Evolutionary conservation across 768 basidiomycete genomes (phyloP), one percentile per base, ranked within the genome.

Genomic region (Rhizopogon roseolus): DNA sequence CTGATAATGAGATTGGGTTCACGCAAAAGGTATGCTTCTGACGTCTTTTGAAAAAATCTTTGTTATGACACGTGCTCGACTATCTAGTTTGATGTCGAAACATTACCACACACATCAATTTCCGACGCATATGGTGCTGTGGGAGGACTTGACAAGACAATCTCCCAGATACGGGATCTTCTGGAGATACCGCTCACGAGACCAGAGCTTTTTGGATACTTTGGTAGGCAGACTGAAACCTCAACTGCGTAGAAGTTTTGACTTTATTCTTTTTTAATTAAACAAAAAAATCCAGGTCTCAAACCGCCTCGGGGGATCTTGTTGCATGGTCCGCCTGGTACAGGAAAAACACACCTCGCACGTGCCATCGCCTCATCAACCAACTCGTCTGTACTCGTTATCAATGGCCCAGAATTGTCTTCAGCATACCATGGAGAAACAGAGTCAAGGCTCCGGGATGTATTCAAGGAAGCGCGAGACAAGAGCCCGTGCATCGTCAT

Each of bases 341-440:
- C 97, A 8, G 97, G 97, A 14, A 99, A 99, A 73, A 99, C 97
- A 0, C 93, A 97, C 64, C 76, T 99, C 2, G 96, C 97, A 10
- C 86, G 93, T 57, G 91, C 94, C 13, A 94, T 99, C 54, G 94
- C 96, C 4, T 80, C 85, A 0, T 92, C 94, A 5, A 90, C 90
- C 1, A 81, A 80, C 29, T 90, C 93, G 6, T 84, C 86, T 27
- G 90, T 97, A n/a, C 80, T 99, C 58, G 84, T 93, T 49, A 86
- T 98, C 66, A 96, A 96, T 61, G 97, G 97, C 0, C 94, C 97
- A 11, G 94, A 98, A 65, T 80, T 98, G 19, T 92, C 90, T 1
- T 93, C 92, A 17, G 93, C 94, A 1, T 98, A 93, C 64, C 97
- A 98, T 64, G 97, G 97, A 41, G 97, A 99, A 74, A 97, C 94